A percentile compares a stretch with the other conserved stretches of the same genome.
Conservation (phyloP, 345 rosid genomes). For the Hibiscus tridactylites region DNA sequence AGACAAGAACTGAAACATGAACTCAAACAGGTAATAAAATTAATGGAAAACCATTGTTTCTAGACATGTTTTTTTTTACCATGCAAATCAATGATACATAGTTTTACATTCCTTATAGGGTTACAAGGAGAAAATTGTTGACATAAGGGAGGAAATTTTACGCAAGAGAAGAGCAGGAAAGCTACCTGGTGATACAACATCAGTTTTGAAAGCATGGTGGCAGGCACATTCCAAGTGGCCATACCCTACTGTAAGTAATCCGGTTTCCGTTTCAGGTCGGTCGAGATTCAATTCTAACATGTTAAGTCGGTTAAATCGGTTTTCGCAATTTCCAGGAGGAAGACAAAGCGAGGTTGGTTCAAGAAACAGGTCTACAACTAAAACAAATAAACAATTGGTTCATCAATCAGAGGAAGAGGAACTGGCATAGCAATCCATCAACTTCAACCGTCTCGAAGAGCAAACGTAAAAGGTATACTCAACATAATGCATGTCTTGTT, state of each 20-base stretch:
- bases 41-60: background rate
- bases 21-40: conserved; percentile 62
- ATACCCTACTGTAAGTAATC: conserved; percentile 77
- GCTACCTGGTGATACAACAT: conserved; percentile 96
- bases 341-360: conserved; percentile 88
- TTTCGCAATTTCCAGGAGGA: conserved; percentile 60
- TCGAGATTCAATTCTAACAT: no score
- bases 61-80: background rate
- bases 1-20: conserved; percentile 95
- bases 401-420: conserved; percentile 95
- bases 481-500: background rate
- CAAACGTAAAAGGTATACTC: conserved; percentile 80
- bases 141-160: conserved; percentile 92
- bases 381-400: conserved; percentile 99
- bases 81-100: background rate
- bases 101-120: conserved; percentile 36
- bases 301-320: no score
- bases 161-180: conserved; percentile 99
- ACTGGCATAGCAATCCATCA: conserved; percentile 95
- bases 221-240: conserved; percentile 98
- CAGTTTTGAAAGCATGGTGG: conserved; percentile 94
- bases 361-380: conserved; percentile 91
- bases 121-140: conserved; percentile 90
- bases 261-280: no score
- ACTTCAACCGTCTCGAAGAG: conserved; percentile 67